Evolutionary conservation across 768 basidiomycete genomes (phyloP).

Genomic region (Pleurotus eryngii): DNA sequence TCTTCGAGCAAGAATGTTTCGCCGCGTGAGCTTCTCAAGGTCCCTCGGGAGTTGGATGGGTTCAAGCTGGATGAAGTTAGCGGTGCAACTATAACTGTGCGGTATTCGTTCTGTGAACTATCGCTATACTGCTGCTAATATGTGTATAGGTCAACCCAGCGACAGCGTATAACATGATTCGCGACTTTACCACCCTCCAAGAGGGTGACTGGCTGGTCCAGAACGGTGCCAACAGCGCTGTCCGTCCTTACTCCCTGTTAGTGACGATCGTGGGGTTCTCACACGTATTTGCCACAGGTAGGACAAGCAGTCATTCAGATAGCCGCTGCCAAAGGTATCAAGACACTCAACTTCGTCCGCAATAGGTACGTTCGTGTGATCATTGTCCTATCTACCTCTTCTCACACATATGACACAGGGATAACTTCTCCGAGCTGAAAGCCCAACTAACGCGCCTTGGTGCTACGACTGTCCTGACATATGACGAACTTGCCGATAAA

Average conservation of each 20-base stretch:
- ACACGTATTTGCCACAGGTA: constrained; percentile 38
- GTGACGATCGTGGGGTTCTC: constrained; percentile 1
- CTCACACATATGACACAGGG: constrained; percentile 29
- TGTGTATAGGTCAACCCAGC: constrained; percentile 68
- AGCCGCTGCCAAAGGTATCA: constrained; percentile 64
- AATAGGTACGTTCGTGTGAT: constrained; percentile 45
- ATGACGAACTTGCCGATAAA: constrained; percentile 67
- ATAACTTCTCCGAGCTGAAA: constrained; percentile 49
- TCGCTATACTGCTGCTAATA: background rate
- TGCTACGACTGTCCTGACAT: constrained; percentile 74
- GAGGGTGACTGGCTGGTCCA: constrained; percentile 81
- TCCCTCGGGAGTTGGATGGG: constrained; percentile 38
- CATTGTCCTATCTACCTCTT: no score
- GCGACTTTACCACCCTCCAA: constrained; percentile 59
- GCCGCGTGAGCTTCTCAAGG: constrained; percentile 54
- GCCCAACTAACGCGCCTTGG: constrained; percentile 56
- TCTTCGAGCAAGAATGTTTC: constrained; percentile 50
- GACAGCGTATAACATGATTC: constrained; percentile 81
- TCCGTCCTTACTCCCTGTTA: constrained; percentile 28
- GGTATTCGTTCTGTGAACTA: constrained; percentile 13
- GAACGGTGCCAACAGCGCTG: constrained; percentile 84
- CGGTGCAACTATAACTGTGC: constrained; percentile 74
- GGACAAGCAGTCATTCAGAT: constrained; percentile 88
- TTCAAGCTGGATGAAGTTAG: constrained; percentile 49
- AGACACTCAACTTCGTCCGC: constrained; percentile 81